These are phyloP conservation scores for Diaporthe australafricana DNA, from an alignment of 2,329 filamentous ascomycete genomes.

Conservation along the genomic window DNA sequence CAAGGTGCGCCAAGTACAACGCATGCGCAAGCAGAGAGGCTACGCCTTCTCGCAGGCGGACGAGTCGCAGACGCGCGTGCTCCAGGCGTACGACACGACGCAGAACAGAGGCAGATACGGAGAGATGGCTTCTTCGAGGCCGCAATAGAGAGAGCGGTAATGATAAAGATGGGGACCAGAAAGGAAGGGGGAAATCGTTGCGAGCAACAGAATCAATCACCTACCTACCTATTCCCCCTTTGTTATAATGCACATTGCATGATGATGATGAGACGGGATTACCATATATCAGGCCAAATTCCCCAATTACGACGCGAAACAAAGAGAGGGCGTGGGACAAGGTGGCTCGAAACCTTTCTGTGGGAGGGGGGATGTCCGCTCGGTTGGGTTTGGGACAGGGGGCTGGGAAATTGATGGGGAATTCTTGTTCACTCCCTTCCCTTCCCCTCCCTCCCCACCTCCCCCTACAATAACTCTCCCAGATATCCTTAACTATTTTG, in stretches of 20 bases:
- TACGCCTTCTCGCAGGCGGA: constrained; percentile 99
- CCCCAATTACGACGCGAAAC: neutral
- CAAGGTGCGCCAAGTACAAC: constrained; percentile 97
- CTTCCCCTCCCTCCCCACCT: too few relatives aligned
- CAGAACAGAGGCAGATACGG: constrained; percentile 91
- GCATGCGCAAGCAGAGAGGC: constrained; percentile 98
- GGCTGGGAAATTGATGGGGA: too few relatives aligned
- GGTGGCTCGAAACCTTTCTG: neutral
- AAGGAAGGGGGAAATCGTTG: neutral
- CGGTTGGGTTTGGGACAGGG: neutral
- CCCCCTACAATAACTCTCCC: neutral
- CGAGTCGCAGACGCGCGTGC: constrained; percentile 91
- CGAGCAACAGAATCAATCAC: constrained; percentile 6
- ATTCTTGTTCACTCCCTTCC: too few relatives aligned
- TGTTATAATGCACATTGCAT: constrained; percentile 23
- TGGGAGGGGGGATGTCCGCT: neutral
- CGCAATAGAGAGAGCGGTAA: constrained; percentile 19
- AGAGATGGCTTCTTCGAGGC: constrained; percentile 79
- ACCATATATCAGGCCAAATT: neutral
- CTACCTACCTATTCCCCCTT: neutral
- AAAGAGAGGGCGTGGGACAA: neutral
- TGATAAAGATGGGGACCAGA: neutral
- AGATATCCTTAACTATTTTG: neutral
- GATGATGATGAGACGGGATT: constrained; percentile 16
- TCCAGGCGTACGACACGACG: constrained; percentile 98